Conservation (phyloP, 1,284 basidiomycete species). For the Anthracocystis panici-leucophaei region DNA sequence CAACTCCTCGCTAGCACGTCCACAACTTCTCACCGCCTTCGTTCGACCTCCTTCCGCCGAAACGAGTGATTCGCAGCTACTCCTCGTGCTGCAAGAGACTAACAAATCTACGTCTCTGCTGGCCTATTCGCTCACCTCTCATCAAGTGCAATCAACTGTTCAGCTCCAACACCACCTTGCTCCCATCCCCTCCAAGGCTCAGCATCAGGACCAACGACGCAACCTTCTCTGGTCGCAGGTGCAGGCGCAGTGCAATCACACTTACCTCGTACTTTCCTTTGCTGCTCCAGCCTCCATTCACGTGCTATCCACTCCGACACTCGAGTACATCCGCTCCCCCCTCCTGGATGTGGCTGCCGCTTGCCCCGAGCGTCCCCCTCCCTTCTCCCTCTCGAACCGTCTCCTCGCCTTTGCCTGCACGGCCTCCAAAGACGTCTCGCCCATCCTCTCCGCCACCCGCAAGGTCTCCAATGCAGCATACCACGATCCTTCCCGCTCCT, state of each 20-base stretch:
- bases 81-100: conserved; percentile 23
- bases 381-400: conserved; percentile 40
- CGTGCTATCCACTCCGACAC: conserved; percentile 25
- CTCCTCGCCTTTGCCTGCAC: conserved; percentile 38
- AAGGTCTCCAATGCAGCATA: conserved; percentile 13
- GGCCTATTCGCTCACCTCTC: conserved; percentile 36
- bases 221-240: conserved; percentile 20
- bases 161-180: conserved; percentile 19
- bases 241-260: conserved; percentile 31
- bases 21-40: conserved; percentile 21
- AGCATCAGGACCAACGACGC: background rate
- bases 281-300: conserved; percentile 39
- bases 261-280: conserved; percentile 39
- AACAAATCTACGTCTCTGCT: conserved; percentile 15
- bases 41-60: conserved; percentile 26
- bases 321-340: conserved; percentile 27
- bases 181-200: background rate
- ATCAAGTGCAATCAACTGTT: conserved; percentile 26
- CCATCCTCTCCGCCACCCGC: conserved; percentile 27
- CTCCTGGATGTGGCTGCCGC: conserved; percentile 21
- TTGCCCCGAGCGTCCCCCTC: conserved; percentile 9
- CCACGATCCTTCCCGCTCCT: conserved; percentile 18
- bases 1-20: background rate
- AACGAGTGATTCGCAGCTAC: conserved; percentile 15
- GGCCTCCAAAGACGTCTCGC: conserved; percentile 1